Conservation (phyloP, 1,139 yeast species). For the Blastobotrys ciferrii region DNA sequence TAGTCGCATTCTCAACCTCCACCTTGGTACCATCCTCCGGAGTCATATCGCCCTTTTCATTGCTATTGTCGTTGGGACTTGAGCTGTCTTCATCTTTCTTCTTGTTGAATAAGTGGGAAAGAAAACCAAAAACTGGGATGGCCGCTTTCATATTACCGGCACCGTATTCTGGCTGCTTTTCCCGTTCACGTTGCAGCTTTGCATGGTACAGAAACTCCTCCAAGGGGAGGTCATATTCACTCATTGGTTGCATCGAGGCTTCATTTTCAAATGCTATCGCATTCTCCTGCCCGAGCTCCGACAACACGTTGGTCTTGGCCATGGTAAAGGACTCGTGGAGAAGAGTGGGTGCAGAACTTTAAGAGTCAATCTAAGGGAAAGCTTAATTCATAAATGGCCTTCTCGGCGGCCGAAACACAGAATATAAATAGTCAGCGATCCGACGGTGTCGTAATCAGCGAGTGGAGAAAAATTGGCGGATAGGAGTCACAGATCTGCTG, state of each 20-base stretch:
- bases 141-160: slow-evolving; percentile 21
- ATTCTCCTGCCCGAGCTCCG: slow-evolving; percentile 7
- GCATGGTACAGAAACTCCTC: slow-evolving; percentile 37
- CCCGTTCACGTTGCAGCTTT: slow-evolving; percentile 33
- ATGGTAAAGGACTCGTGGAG: neutral
- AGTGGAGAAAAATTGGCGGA: neutral
- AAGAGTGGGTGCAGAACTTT: neutral
- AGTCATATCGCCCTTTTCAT: slow-evolving; percentile 20
- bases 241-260: slow-evolving; percentile 11
- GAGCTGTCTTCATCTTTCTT: slow-evolving; percentile 5
- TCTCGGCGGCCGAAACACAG: neutral
- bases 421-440: neutral
- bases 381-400: neutral
- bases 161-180: slow-evolving; percentile 22
- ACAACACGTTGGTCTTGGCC: neutral
- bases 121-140: slow-evolving; percentile 23
- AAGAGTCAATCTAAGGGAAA: neutral
- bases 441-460: neutral
- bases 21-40: slow-evolving; percentile 15
- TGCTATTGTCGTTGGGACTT: slow-evolving; percentile 3
- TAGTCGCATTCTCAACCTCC: slow-evolving; percentile 29
- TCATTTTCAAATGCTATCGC: slow-evolving; percentile 11
- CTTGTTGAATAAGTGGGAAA: slow-evolving; percentile 14
- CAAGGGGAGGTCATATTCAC: slow-evolving; percentile 30
- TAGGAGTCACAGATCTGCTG: neutral